Evolutionary conservation across 306 rosid genomes (phyloP).

Genomic region (Inga laurina): DNA sequence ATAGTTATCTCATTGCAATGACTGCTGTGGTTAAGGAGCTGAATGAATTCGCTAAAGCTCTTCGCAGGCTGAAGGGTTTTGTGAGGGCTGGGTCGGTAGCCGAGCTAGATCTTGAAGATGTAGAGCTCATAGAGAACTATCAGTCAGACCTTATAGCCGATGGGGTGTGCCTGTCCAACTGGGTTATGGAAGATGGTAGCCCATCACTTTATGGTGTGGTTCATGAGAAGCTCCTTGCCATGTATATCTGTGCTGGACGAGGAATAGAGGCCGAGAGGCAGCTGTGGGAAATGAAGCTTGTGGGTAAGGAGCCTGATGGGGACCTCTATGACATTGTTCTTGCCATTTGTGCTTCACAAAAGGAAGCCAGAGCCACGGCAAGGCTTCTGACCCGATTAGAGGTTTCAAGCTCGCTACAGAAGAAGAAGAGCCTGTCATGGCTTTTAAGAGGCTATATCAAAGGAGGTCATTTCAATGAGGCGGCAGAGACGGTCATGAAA

Average conservation of each 20-base stretch:
- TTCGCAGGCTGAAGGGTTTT: conserved; percentile 75
- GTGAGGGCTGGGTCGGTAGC: conserved; percentile 55
- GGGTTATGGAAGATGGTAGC: conserved; percentile 74
- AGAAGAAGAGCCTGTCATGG: conserved; percentile 91
- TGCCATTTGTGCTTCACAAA: conserved; percentile 91
- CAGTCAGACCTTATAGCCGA: conserved; percentile 78
- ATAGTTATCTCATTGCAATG: conserved; percentile 93
- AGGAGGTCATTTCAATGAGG: conserved; percentile 86
- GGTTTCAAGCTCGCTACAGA: conserved; percentile 55
- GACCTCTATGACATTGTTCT: conserved; percentile 88
- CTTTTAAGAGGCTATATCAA: conserved; percentile 85
- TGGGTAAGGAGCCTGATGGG: conserved; percentile 84
- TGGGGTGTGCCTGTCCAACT: conserved; percentile 70
- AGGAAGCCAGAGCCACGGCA: conserved; percentile 59
- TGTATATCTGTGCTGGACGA: conserved; percentile 89
- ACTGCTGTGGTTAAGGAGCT: conserved; percentile 94
- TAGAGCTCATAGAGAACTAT: conserved; percentile 62
- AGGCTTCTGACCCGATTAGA: conserved; percentile 78
- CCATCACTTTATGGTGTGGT: conserved; percentile 62
- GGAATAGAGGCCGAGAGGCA: conserved; percentile 96
- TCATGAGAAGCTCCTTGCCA: conserved; percentile 95
- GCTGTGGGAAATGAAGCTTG: conserved; percentile 93
- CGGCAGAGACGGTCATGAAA: conserved; percentile 79
- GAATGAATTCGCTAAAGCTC: conserved; percentile 78
- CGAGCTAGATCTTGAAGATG: conserved; percentile 60